Evolutionary conservation across 345 rosid species (phyloP).

Genomic region (Cardamine resedifolia): DNA sequence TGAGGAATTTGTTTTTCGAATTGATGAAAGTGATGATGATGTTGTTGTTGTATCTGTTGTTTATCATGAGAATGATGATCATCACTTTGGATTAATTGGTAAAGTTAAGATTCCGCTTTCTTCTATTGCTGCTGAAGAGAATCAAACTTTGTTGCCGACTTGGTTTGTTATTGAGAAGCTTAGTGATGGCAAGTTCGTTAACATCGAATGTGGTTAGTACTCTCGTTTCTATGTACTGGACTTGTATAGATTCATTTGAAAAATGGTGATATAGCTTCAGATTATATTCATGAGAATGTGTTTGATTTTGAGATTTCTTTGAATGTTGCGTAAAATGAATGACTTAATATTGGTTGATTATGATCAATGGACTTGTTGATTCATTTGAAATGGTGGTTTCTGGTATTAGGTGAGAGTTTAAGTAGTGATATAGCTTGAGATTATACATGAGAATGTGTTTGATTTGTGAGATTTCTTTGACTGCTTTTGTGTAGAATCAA

Average conservation of each 20-base stretch:
- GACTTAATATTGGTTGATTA: not conserved
- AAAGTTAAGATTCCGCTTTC: conserved; percentile 55
- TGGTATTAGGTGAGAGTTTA: not conserved
- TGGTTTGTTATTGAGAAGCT: conserved; percentile 65
- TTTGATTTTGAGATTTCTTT: not conserved
- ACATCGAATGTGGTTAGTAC: conserved; percentile 60
- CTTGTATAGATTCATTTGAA: not conserved
- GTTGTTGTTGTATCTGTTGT: conserved; percentile 51
- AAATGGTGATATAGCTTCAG: not conserved
- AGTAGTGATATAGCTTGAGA: conserved; percentile 12
- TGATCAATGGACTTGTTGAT: not conserved
- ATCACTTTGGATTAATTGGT: conserved; percentile 50
- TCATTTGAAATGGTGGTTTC: not conserved
- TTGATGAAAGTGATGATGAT: conserved; percentile 42
- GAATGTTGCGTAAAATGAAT: not conserved
- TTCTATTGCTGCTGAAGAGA: conserved; percentile 47
- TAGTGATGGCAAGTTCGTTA: conserved; percentile 46
- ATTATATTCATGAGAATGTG: not conserved
- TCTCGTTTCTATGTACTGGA: not conserved
- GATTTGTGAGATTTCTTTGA: not conserved
- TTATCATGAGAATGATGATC: conserved; percentile 44
- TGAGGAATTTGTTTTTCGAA: conserved; percentile 72
- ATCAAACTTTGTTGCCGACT: conserved; percentile 70
- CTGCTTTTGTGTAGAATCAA: not conserved
- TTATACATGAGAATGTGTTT: not conserved